Conservation (phyloP, 805 yeast species). For the Monosporozyma servazzii region DNA sequence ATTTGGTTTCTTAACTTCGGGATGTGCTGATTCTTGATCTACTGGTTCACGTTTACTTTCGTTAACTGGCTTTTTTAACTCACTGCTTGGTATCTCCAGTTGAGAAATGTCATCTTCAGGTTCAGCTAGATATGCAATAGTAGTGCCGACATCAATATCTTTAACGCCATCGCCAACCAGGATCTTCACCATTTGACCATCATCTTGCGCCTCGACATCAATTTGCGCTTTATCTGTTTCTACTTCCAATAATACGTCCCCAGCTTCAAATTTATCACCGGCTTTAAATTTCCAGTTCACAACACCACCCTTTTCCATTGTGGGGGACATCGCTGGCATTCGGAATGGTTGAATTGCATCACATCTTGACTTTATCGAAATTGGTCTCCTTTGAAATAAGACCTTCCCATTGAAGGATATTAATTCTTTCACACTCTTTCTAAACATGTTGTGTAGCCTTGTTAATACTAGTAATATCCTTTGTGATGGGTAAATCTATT, state of each 20-base stretch:
- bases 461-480: neutral
- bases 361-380: constrained; percentile 4
- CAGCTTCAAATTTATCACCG: constrained; percentile 65
- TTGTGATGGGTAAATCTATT: neutral
- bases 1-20: constrained; percentile 3
- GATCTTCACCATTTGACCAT: constrained; percentile 80
- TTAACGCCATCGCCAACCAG: constrained; percentile 59
- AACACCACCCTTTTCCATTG: constrained; percentile 94
- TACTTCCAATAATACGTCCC: constrained; percentile 76
- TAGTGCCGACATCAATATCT: constrained; percentile 74
- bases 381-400: neutral
- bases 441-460: neutral
- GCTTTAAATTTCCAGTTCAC: constrained; percentile 81
- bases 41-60: constrained; percentile 5
- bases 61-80: constrained; percentile 9
- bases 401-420: neutral
- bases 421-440: neutral
- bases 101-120: constrained; percentile 69
- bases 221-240: constrained; percentile 81
- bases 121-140: constrained; percentile 86
- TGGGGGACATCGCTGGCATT: constrained; percentile 99
- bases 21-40: constrained; percentile 3
- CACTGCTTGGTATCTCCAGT: constrained; percentile 44
- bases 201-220: constrained; percentile 84
- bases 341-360: constrained; percentile 37